phyloP scores from a whole-genome alignment of 2,329 filamentous ascomycete species.

The Rhinocladiella similis region DNA sequence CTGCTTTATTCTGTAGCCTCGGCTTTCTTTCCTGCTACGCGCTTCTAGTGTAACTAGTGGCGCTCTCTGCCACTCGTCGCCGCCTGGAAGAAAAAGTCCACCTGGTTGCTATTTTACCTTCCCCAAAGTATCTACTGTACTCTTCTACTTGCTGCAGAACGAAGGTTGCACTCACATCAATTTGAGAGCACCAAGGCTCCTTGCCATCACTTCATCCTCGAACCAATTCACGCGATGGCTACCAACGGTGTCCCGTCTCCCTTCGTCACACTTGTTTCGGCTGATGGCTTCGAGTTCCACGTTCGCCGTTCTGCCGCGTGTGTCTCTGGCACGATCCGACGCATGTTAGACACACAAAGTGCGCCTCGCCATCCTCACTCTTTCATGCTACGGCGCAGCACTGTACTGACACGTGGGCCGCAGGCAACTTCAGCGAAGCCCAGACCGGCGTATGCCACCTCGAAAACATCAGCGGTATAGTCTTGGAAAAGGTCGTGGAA shows the following conservation, averaged over 20 bases:
- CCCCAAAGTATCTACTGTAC: too few relatives aligned
- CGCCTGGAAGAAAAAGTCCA: too few relatives aligned
- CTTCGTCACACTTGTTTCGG: conserved; percentile 65
- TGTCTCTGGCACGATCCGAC: conserved; percentile 61
- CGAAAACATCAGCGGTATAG: conserved; percentile 62
- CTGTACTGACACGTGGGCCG: neutral
- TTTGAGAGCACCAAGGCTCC: too few relatives aligned
- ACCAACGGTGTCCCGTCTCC: conserved; percentile 35
- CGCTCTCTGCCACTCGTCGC: too few relatives aligned
- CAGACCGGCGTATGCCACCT: conserved; percentile 58
- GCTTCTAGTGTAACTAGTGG: too few relatives aligned
- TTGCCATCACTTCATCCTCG: too few relatives aligned
- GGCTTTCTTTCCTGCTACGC: too few relatives aligned
- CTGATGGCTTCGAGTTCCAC: conserved; percentile 65
- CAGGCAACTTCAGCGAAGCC: conserved; percentile 63
- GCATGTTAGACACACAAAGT: conserved; percentile 66
- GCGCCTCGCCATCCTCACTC: conserved; percentile 12
- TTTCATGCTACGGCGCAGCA: neutral
- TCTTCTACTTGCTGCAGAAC: too few relatives aligned
- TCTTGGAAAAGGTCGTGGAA: conserved; percentile 69
- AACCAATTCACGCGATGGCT: neutral
- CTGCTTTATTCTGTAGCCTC: too few relatives aligned
- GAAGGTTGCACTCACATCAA: too few relatives aligned
- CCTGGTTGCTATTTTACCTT: too few relatives aligned
- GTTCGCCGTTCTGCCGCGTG: conserved; percentile 61